phyloP scores from a whole-genome alignment of 768 basidiomycete genomes.

The Punctularia strigosozonata region DNA sequence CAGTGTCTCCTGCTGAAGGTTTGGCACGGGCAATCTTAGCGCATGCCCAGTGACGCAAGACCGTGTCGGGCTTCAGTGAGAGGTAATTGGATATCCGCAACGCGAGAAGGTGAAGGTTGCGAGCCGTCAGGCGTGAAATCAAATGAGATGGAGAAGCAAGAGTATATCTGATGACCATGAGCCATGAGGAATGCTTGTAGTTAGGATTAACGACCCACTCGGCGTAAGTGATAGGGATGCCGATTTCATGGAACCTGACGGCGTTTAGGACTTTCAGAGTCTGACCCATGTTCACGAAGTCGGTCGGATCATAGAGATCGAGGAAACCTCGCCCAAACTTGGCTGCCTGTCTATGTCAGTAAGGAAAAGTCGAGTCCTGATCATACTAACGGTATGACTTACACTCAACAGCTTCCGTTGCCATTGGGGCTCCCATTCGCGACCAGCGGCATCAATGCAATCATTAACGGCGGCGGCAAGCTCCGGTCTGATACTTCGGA shows the following conservation, averaged over 20 bases:
- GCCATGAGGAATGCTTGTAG: conserved; percentile 1
- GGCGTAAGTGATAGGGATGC: conserved; percentile 83
- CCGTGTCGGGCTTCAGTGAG: conserved; percentile 70
- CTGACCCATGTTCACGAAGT: conserved; percentile 89
- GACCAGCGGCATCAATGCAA: conserved; percentile 87
- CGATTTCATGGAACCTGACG: conserved; percentile 83
- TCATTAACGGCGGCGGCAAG: conserved; percentile 80
- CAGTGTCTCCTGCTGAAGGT: conserved; percentile 40
- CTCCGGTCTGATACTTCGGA: conserved; percentile 79
- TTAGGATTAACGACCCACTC: conserved; percentile 42
- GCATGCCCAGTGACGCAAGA: conserved; percentile 92
- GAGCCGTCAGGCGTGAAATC: conserved; percentile 70
- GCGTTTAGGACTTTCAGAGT: conserved; percentile 90
- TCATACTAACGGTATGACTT: too few relatives aligned
- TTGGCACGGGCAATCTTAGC: conserved; percentile 78
- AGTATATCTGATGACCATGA: conserved; percentile 46
- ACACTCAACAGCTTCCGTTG: conserved; percentile 81
- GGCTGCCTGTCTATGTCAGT: conserved; percentile 87
- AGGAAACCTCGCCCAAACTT: conserved; percentile 92
- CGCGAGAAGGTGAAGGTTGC: conserved; percentile 86
- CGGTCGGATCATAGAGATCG: conserved; percentile 84
- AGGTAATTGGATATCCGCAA: conserved; percentile 83
- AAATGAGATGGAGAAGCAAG: conserved; percentile 73
- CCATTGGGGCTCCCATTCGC: conserved; percentile 87
- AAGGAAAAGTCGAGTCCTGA: too few relatives aligned